phyloP scores from a whole-genome alignment of 2,329 filamentous ascomycete genomes.

The Akanthomyces uredinophilus region DNA sequence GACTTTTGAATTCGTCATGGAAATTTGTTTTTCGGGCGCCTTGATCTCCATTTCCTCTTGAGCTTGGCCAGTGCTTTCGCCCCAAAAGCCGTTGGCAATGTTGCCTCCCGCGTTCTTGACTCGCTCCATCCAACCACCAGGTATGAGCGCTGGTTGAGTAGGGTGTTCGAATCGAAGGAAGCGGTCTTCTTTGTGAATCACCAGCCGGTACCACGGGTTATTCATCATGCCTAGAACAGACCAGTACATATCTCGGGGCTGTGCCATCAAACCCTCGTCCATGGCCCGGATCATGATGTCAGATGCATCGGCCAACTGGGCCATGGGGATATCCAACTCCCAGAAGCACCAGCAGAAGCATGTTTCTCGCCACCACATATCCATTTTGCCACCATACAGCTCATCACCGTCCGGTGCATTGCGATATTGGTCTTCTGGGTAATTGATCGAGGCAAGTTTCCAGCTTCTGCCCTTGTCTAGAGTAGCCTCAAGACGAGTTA shows the following conservation, averaged over 20 bases:
- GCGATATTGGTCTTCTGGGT: conserved; percentile 82
- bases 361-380: conserved; percentile 75
- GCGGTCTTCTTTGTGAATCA: conserved; percentile 63
- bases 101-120: conserved; percentile 80
- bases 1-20: conserved; percentile 68
- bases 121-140: conserved; percentile 89
- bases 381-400: conserved; percentile 72
- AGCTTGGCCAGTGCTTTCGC: conserved; percentile 56
- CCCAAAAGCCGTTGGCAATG: conserved; percentile 80
- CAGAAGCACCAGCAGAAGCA: conserved; percentile 94
- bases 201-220: conserved; percentile 85
- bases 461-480: conserved; percentile 81
- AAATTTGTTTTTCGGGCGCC: conserved; percentile 59
- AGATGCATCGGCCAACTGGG: conserved; percentile 56
- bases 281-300: conserved; percentile 81
- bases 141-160: conserved; percentile 69
- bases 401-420: conserved; percentile 49
- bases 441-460: conserved; percentile 56
- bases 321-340: conserved; percentile 62
- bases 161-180: conserved; percentile 78
- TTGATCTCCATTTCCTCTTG: conserved; percentile 31
- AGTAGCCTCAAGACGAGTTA: conserved; percentile 78
- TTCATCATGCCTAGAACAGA: conserved; percentile 97
- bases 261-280: conserved; percentile 83
- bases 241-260: conserved; percentile 95